Evolutionary conservation across 2,329 filamentous ascomycete genomes (phyloP).

Genomic region (Phyllosticta citrichinensis): DNA sequence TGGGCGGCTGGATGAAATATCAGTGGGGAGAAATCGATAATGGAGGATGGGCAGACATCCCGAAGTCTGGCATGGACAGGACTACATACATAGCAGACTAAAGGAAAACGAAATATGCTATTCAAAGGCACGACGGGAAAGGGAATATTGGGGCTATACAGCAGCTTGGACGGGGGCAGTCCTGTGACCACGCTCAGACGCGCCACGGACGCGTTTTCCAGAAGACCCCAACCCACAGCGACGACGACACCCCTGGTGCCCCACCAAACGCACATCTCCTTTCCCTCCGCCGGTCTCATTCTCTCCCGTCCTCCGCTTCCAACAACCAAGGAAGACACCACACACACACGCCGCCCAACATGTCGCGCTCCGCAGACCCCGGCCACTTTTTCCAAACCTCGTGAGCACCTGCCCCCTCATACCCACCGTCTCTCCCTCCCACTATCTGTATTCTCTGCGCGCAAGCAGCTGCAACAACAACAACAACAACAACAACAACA

Average conservation of each 20-base stretch:
- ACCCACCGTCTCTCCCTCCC: no score
- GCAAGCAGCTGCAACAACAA: no score
- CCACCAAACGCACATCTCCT: not conserved
- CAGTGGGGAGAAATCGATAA: no score
- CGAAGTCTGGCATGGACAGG: no score
- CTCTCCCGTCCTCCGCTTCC: not conserved
- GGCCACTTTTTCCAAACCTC: slow-evolving; percentile 90
- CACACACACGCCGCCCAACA: slow-evolving; percentile 22
- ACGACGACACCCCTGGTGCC: not conserved
- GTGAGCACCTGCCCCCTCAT: slow-evolving; percentile 42
- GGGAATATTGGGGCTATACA: not conserved
- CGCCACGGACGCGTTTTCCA: slow-evolving; percentile 8
- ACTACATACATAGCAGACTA: no score
- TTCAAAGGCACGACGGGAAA: not conserved
- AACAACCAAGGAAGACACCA: not conserved
- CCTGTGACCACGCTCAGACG: slow-evolving; percentile 8
- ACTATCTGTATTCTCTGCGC: not conserved
- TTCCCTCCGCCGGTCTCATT: not conserved
- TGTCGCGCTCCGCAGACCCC: slow-evolving; percentile 61
- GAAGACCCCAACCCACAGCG: not conserved
- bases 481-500: no score
- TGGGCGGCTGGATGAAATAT: no score
- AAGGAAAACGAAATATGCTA: not conserved
- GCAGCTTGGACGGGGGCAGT: not conserved
- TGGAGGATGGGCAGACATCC: no score